Base-by-base conservation (phyloP, 2,329 filamentous ascomycete genomes). In the Zymoseptoria ardabiliae region DNA sequence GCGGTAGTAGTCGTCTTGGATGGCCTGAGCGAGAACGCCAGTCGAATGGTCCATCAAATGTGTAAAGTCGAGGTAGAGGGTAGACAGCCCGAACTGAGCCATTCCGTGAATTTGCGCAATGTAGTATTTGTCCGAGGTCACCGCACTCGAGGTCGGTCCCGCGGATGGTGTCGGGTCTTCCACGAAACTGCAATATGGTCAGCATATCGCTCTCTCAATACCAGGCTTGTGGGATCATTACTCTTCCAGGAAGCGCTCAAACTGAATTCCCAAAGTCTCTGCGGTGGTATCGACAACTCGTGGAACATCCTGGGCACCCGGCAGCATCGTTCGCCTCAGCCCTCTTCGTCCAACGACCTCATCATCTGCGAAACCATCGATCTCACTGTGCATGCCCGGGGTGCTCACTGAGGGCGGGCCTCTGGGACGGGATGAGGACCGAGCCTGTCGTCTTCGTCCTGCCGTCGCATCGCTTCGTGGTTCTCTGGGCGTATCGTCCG, bases 1-100 rank as follows among this genome's bases (percentile, higher is more conserved):
- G 66, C 94, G 90, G 75, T 97, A 97, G 79, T 97, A 97, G 71
- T 95, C 89, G 68, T 86, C 87, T 65, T 91, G 88, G 63, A 97
- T 88, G 55, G 91, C 93, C 62, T 90, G 87, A 50, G 93, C 91
- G 56, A 99, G 79, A 59, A 89, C 86, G 56, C 89, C 90, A 66
- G 92, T 88, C 68, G 89, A 86, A 73, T 87, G 88, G 41, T 85
- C 82, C 58, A 86, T 83, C 28, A 99, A 79, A 74, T 99, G 94
- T 65, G 86, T 90, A 76, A 87, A 94, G 76, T 95, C 90, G 70
- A 95, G 84, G 72, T 94, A 95, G 59, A 94, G 85, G 5, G 90
- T 94, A 1, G 90, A 93, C n/a, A 93, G 82, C 64, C 85, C 81
- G 72, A 88, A 89, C 21, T 82, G 81, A 59, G 84, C 82, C 81